phyloP scores from a whole-genome alignment of 176 grass and related monocot species.

The Oryza coarctata region DNA sequence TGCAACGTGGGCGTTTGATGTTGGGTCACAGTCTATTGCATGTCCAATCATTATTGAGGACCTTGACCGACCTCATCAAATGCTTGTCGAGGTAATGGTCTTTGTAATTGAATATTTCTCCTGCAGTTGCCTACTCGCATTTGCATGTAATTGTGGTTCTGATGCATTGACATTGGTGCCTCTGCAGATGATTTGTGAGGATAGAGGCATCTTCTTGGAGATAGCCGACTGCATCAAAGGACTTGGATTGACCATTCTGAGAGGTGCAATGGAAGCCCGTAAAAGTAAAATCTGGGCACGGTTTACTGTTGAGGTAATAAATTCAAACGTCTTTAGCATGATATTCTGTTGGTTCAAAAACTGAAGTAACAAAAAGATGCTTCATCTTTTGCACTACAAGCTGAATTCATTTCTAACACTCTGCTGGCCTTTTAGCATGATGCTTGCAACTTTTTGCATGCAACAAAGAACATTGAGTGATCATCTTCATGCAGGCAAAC shows the following conservation, averaged over 20 bases:
- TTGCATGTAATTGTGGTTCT: slow-evolving; percentile 3
- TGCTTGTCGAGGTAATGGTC: slow-evolving; percentile 74
- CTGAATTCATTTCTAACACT: neutral
- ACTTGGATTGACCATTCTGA: slow-evolving; percentile 82
- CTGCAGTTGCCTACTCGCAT: neutral
- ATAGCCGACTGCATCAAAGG: slow-evolving; percentile 83
- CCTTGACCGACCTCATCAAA: slow-evolving; percentile 74
- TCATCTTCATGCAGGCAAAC: slow-evolving; percentile 60
- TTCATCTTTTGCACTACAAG: no score
- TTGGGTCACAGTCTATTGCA: slow-evolving; percentile 74
- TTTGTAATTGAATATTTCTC: slow-evolving; percentile 8
- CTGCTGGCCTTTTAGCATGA: neutral
- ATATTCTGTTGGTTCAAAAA: neutral
- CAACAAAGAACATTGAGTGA: neutral
- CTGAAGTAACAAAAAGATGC: neutral
- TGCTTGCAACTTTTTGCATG: neutral
- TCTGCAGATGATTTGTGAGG: slow-evolving; percentile 75
- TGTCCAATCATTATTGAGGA: slow-evolving; percentile 82
- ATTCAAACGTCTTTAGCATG: neutral
- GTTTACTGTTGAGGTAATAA: slow-evolving; percentile 74
- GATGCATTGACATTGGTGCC: slow-evolving; percentile 21
- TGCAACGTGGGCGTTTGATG: slow-evolving; percentile 87
- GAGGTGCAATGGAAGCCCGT: slow-evolving; percentile 71
- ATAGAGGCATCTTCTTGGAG: slow-evolving; percentile 80
- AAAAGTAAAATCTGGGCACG: slow-evolving; percentile 85